A percentile compares a stretch with the other conserved stretches of the same genome.
phyloP scores from a whole-genome alignment of 192 early-diverging fungal genomes.

The Paraglomus brasilianum region DNA sequence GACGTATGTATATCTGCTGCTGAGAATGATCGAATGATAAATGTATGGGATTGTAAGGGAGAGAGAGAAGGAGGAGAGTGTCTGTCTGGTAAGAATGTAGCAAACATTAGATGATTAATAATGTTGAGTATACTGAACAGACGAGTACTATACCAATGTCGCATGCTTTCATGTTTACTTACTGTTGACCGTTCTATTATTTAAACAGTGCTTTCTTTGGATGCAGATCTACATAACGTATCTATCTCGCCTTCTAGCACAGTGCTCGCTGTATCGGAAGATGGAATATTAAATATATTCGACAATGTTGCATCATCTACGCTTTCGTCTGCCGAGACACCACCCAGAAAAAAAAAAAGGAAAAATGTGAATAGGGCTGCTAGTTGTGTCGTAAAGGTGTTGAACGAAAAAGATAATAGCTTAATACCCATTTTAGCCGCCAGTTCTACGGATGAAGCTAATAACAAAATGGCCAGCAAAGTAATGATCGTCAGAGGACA shows the following conservation, averaged over 20 bases:
- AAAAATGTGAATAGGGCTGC: slow-evolving; percentile 44
- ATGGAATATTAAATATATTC: slow-evolving; percentile 52
- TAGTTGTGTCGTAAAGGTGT: slow-evolving; percentile 45
- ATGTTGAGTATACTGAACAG: not conserved
- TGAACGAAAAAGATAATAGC: slow-evolving; percentile 37
- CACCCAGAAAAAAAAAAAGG: slow-evolving; percentile 48
- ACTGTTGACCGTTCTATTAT: not conserved
- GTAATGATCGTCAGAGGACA: slow-evolving; percentile 52
- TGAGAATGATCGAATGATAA: slow-evolving; percentile 54
- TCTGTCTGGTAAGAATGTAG: slow-evolving; percentile 39
- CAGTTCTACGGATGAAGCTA: slow-evolving; percentile 39
- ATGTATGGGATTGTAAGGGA: slow-evolving; percentile 52
- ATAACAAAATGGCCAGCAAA: slow-evolving; percentile 19
- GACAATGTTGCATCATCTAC: slow-evolving; percentile 42
- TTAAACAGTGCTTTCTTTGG: slow-evolving; percentile 42
- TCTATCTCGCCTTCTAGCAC: slow-evolving; percentile 46
- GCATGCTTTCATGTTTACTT: not conserved
- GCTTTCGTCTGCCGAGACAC: slow-evolving; percentile 32
- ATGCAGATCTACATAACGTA: slow-evolving; percentile 47
- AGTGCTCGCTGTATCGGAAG: slow-evolving; percentile 53
- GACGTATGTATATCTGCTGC: slow-evolving; percentile 48
- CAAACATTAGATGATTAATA: slow-evolving; percentile 2
- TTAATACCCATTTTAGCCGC: slow-evolving; percentile 51
- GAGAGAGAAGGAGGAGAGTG: slow-evolving; percentile 42
- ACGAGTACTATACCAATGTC: not conserved